Evolutionary conservation across 2,329 filamentous ascomycete genomes (phyloP).

Genomic region (Aspergillus phoenicis): DNA sequence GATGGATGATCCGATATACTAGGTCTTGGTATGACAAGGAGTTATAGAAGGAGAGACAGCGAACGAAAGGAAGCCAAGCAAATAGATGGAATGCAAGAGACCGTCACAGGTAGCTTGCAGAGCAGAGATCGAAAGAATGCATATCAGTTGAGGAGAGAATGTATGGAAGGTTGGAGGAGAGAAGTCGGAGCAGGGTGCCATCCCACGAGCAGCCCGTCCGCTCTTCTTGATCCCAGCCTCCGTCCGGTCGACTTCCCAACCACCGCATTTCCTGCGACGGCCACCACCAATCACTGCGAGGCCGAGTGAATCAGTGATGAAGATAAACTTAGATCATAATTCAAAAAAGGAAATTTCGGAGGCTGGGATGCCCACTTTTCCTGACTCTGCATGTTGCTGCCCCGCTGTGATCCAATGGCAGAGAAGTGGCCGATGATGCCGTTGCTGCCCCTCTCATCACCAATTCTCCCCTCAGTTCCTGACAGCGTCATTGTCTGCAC

Average conservation of each 20-base stretch:
- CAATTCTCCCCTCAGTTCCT: conserved; percentile 2
- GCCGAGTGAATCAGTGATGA: conserved; percentile 5
- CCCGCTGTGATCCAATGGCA: not conserved
- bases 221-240: conserved; percentile 34
- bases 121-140: not conserved
- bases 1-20: not conserved
- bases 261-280: conserved; percentile 36
- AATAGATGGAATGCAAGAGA: conserved; percentile 7
- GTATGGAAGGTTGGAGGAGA: conserved; percentile 7
- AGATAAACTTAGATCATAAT: conserved; percentile 4
- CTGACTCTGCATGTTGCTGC: not conserved
- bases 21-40: not conserved
- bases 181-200: not conserved
- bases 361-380: conserved; percentile 8
- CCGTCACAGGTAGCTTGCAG: not conserved
- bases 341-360: conserved; percentile 10
- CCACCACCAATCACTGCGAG: conserved; percentile 17
- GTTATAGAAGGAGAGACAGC: conserved; percentile 1
- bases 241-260: conserved; percentile 33
- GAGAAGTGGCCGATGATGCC: not conserved
- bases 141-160: not conserved
- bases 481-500: conserved; percentile 6
- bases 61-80: conserved; percentile 7
- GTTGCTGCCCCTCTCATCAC: conserved; percentile 4
- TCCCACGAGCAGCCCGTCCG: not conserved